Evolutionary conservation across 768 basidiomycete species (phyloP), one percentile per base, ranked within the genome.

Genomic region (Mycena alexandri): DNA sequence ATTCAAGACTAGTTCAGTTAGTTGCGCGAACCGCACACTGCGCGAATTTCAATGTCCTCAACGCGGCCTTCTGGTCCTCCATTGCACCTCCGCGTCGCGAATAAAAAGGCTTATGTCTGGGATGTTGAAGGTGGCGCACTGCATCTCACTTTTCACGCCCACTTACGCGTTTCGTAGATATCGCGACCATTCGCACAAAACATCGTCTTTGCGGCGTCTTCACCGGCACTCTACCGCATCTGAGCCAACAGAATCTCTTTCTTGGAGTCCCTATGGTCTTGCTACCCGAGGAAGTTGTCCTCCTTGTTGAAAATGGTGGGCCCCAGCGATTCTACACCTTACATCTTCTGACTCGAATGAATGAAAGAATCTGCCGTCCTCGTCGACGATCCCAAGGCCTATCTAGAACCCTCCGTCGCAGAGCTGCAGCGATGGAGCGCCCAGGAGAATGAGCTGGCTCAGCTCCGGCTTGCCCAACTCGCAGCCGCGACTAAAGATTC

Each of bases 241-340:
- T 99, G 1, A 90, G 95, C 2, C 96, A 98, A 73, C 98, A 99
- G 79, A 99, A 99, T 81, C 88, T 93, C 3, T 99, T 99, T 76
- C 84, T 99, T 38, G 98, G 98, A 9, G 80, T 95, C n/a, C 98
- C 98, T 1, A 82, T 98, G 8, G 81, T 93, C 10, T 82, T 99
- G 2, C 87, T 94, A 79, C 94, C 95, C 0, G 98, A 99, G 78
- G 98, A 99, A 76, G 94, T 91, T 11, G 94, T 93, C 13, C 83
- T 96, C 36, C 88, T 99, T 8, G 87, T 98, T 16, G 86, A 91
- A 71, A 92, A 93, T 67, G 88, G 98, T 95, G 65, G 57, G 51
- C 17, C 29, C 43, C 65, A 36, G 46, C 14, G 25, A 44, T 52
- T 43, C 22, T 9, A 17, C 16, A 17, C 52, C 38, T 21, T n/a